Evolutionary conservation across 2,329 filamentous ascomycete genomes (phyloP), one percentile per base, ranked within the genome.

Genomic region (Domatiomyces catenatus): DNA sequence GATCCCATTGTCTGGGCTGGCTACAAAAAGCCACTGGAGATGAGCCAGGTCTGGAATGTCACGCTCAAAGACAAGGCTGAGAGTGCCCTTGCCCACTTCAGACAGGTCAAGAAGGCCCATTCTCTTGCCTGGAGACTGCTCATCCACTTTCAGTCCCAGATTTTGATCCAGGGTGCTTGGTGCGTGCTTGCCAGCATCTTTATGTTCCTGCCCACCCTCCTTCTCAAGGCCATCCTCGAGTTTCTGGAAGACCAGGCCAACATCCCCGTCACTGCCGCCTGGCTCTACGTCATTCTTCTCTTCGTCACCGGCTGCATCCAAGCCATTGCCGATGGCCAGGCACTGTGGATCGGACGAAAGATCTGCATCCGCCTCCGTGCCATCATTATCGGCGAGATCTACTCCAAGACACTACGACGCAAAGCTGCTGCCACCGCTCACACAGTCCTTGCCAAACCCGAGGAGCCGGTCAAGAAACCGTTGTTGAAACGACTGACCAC

Each of bases 301-400:
- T 90, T 94, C 42, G 74, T 88, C 42, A 83, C 89, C 6, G 88
- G 92, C 52, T 75, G 85, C 42, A 70, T 92, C 20, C 84, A 88
- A 52, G 92, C 90, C 4, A 73, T 94, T 19, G 81, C 81, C 28
- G 87, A 92, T 66, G 86, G 84, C 18, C 85, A 92, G 65, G 86
- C 87, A 7, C 74, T 98, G 0, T 98, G 86, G 85, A 84, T 94
- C 52, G 92, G 92, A 15, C 83, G 92, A 50, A 94, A 88, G 67
- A 85, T 96, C 54, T 95, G 89, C 67, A 90, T 98, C 60, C 83
- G 87, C 54, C 75, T 96, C 44, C 84, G 90, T 55, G 89, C 92
- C 48, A 92, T 98, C 62, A 88, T 98, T 55, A 87, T 98, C 58
- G 92, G 92, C 50, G 92, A 98, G 62, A 92, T 98, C 46, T 98